These are phyloP conservation scores for Fonsecaea multimorphosa DNA, from an alignment of 2,329 filamentous ascomycete species.

Conservation along the genomic window DNA sequence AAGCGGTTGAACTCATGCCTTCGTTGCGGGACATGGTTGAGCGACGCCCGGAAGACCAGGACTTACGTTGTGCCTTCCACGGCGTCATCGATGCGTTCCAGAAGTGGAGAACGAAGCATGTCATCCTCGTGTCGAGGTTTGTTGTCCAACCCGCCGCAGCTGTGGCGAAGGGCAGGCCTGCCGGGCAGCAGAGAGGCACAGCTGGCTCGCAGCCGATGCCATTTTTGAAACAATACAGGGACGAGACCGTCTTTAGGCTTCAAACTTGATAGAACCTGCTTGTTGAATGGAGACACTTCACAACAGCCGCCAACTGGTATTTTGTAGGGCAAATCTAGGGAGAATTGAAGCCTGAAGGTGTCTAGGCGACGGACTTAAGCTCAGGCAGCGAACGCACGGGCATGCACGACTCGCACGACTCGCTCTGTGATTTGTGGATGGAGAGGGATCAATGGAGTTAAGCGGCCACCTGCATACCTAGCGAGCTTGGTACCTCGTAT, in stretches of 20 bases:
- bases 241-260: constrained; percentile 21
- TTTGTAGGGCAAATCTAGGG: neutral
- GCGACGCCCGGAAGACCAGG: neutral
- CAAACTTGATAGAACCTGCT: neutral
- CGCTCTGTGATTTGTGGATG: neutral
- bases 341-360: neutral
- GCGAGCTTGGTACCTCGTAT: too few species aligned
- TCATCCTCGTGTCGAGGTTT: constrained; percentile 27
- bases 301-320: neutral
- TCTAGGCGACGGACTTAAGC: neutral
- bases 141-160: constrained; percentile 19
- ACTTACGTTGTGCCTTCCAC: constrained; percentile 38
- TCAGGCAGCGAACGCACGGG: neutral
- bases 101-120: constrained; percentile 21
- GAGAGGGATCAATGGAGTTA: neutral
- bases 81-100: constrained; percentile 41
- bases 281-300: neutral
- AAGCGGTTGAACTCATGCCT: constrained; percentile 18
- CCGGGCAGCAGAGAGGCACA: constrained; percentile 13
- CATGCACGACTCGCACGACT: neutral
- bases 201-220: constrained; percentile 24
- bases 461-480: neutral
- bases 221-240: constrained; percentile 28
- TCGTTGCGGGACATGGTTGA: constrained; percentile 17
- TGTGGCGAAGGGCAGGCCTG: constrained; percentile 1